These are phyloP conservation scores for Alternaria ethzedia DNA, from an alignment of 2,329 filamentous ascomycete species.

Conservation along the genomic window DNA sequence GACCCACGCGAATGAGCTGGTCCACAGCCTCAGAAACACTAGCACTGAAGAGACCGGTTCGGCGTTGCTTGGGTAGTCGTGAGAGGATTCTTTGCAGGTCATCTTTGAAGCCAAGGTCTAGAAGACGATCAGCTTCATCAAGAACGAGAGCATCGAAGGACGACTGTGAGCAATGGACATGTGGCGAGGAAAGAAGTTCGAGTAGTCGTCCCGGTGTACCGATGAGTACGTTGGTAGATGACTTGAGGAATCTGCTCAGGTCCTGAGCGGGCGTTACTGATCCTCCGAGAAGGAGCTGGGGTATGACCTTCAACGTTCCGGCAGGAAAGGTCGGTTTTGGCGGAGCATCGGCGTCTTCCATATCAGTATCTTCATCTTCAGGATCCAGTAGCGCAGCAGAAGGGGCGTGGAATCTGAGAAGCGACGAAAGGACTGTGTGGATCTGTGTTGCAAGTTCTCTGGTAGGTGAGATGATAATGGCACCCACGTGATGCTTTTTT, in stretches of 20 bases:
- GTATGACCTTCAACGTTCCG: slow-evolving; percentile 68
- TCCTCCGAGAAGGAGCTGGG: slow-evolving; percentile 82
- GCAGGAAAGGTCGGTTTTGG: slow-evolving; percentile 51
- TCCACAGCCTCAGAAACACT: slow-evolving; percentile 95
- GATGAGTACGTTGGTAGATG: slow-evolving; percentile 86
- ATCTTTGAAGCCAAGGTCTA: slow-evolving; percentile 93
- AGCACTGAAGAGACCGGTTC: slow-evolving; percentile 93
- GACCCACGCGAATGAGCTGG: slow-evolving; percentile 87
- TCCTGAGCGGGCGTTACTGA: slow-evolving; percentile 83
- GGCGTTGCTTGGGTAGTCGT: slow-evolving; percentile 86
- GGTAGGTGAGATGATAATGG: slow-evolving; percentile 91
- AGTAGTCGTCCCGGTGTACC: slow-evolving; percentile 89
- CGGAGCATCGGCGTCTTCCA: slow-evolving; percentile 47
- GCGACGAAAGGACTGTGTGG: slow-evolving; percentile 75
- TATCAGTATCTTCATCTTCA: slow-evolving; percentile 52
- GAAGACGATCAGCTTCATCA: slow-evolving; percentile 89
- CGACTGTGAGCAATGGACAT: slow-evolving; percentile 86
- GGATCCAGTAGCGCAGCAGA: slow-evolving; percentile 73
- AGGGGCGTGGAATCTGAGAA: slow-evolving; percentile 82
- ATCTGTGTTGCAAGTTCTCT: slow-evolving; percentile 93
- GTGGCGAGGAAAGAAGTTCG: slow-evolving; percentile 82
- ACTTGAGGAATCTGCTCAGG: slow-evolving; percentile 80
- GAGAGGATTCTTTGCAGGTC: slow-evolving; percentile 86
- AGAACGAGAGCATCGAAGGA: slow-evolving; percentile 92
- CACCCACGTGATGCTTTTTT: slow-evolving; percentile 87